These are phyloP conservation scores for Ascodesmis nigricans DNA, from an alignment of 495 filamentous ascomycete genomes.

Conservation along the genomic window DNA sequence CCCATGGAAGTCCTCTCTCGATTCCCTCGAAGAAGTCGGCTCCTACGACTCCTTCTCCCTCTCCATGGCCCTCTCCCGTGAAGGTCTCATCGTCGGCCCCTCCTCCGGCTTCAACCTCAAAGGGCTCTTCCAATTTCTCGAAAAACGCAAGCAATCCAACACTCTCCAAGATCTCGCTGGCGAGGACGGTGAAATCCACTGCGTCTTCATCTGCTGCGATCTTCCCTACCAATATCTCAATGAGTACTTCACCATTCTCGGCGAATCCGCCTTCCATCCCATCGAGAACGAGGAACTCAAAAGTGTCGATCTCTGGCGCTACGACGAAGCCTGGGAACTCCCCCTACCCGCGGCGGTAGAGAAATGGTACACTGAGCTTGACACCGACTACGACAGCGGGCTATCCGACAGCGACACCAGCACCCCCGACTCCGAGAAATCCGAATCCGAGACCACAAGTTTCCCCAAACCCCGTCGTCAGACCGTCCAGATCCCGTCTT, in stretches of 20 bases:
- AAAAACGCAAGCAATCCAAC: constrained; percentile 27
- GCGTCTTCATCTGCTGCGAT: constrained; percentile 40
- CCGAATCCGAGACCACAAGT: no score
- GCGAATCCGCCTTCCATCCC: constrained; percentile 29
- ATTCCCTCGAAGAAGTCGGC: constrained; percentile 32
- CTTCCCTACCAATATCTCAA: constrained; percentile 41
- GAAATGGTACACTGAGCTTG: constrained; percentile 1
- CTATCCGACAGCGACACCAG: constrained; percentile 24
- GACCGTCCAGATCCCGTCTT: neutral
- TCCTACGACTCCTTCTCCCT: constrained; percentile 32
- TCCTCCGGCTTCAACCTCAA: constrained; percentile 37
- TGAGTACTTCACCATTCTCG: constrained; percentile 36
- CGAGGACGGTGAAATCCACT: constrained; percentile 28
- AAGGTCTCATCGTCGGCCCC: constrained; percentile 37
- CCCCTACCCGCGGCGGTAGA: constrained; percentile 9
- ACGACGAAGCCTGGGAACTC: constrained; percentile 33
- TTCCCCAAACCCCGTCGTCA: constrained; percentile 6
- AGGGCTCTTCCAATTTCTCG: constrained; percentile 32
- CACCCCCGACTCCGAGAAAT: constrained; percentile 21
- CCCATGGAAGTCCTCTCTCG: constrained; percentile 34
- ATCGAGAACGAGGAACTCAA: constrained; percentile 34
- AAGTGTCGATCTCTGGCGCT: constrained; percentile 31
- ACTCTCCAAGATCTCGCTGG: constrained; percentile 27
- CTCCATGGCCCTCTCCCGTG: constrained; percentile 33
- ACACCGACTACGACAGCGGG: constrained; percentile 1